phyloP scores from a whole-genome alignment of 805 yeast genomes.

The Saccharomycopsis sp. region DNA sequence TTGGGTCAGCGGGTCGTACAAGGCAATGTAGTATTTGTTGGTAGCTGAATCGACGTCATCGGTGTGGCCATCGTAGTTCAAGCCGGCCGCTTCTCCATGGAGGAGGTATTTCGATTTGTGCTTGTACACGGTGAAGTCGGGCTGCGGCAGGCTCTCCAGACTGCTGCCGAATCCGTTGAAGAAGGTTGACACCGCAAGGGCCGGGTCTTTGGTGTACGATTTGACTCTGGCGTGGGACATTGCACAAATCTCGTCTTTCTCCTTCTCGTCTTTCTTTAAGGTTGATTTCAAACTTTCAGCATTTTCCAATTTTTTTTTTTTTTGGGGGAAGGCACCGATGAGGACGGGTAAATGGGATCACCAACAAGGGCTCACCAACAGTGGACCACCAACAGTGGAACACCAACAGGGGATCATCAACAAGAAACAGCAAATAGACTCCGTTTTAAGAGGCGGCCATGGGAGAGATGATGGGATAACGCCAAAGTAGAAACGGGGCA shows the following conservation, averaged over 20 bases:
- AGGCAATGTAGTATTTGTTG: conserved; percentile 57
- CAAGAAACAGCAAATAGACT: too few relatives aligned
- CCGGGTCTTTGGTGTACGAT: conserved; percentile 29
- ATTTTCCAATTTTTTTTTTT: background rate
- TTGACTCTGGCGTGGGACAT: conserved; percentile 23
- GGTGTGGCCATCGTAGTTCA: conserved; percentile 61
- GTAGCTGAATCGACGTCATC: conserved; percentile 32
- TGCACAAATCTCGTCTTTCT: too few relatives aligned
- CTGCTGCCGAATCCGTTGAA: conserved; percentile 71
- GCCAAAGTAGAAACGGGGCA: too few relatives aligned
- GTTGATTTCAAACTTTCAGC: background rate
- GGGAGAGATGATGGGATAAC: too few relatives aligned
- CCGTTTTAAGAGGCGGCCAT: too few relatives aligned
- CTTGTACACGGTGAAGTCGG: conserved; percentile 52
- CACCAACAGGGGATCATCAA: too few relatives aligned
- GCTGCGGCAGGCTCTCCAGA: conserved; percentile 39
- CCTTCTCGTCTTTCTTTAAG: background rate
- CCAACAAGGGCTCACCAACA: too few relatives aligned
- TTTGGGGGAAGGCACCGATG: too few relatives aligned
- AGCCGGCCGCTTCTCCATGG: conserved; percentile 69
- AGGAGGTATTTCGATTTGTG: conserved; percentile 29
- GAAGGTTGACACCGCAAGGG: conserved; percentile 57
- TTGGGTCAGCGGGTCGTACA: conserved; percentile 61
- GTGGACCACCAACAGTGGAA: too few relatives aligned
- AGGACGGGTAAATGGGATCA: too few relatives aligned